Evolutionary conservation across 1,284 basidiomycete species (phyloP), one percentile per base, ranked within the genome.

Genomic region (Irpex sp.): DNA sequence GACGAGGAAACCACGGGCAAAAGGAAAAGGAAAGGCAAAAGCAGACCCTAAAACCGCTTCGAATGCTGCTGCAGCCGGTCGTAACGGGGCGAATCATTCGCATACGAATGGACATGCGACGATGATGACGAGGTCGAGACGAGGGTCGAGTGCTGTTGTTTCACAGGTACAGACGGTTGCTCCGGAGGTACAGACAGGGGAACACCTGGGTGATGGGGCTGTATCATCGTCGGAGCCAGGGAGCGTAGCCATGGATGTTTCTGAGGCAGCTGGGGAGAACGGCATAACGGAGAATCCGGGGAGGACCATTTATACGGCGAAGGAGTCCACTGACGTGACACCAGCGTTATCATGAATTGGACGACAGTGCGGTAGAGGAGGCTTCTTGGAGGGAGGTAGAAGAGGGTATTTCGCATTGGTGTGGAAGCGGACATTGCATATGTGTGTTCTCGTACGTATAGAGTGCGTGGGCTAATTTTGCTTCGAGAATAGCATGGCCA

Each of bases 221-320:
- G 34, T 5, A 34, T 17, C 37, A 21, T 9, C 26, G 9, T 37
- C 37, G 8, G 60, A 36, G 37, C 37, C n/a, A n/a, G 54, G 44
- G 9, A 15, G 26, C 13, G 31, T 11, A 31, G 71, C 68, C 57
- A 17, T 73, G 58, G 70, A 72, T 21, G 66, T 68, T 59, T 64
- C 66, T 19, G 17, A 66, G 21, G n/a, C 67, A 6, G 67, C 70
- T 31, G 66, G 61, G 31, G 54, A 62, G 37, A 66, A 63, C 31
- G 61, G 66, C 9, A 67, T 73, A 57, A 61, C 67, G 13, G 71
- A 68, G 44, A 72, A 70, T 44, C 72, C 72, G 5, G 74, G 74
- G 56, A 68, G 74, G 61, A 75, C 74, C 51, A 75, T 75, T 26
- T 75, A 75, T 64, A 74, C 72, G 37, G 68, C 70, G 36, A 69